phyloP scores from a whole-genome alignment of 176 grass and related monocot species.

The Oryza officinalis region DNA sequence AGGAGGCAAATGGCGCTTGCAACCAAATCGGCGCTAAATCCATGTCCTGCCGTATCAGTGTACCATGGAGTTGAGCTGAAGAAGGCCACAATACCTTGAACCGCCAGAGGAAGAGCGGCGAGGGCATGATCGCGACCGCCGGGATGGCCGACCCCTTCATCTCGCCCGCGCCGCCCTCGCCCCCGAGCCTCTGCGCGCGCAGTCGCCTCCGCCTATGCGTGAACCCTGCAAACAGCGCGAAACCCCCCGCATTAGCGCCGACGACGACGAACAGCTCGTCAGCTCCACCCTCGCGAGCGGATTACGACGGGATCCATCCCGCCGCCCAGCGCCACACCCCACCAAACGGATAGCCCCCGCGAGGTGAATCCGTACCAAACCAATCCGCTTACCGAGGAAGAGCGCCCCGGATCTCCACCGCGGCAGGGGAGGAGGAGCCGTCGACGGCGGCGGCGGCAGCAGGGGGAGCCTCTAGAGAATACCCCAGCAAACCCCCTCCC shows the following conservation, averaged over 20 bases:
- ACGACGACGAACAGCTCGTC: neutral
- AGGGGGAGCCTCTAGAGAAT: neutral
- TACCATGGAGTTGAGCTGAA: neutral
- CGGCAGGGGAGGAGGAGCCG: neutral
- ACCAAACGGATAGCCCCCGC: neutral
- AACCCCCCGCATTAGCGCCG: neutral
- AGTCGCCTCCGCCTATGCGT: constrained; percentile 5
- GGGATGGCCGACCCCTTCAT: constrained; percentile 75
- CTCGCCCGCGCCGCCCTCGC: constrained; percentile 24
- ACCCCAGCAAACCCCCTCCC: neutral
- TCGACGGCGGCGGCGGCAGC: neutral
- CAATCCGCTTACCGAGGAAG: constrained; percentile 9
- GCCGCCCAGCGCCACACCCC: neutral
- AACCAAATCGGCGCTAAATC: neutral
- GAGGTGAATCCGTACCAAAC: neutral
- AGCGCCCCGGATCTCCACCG: neutral
- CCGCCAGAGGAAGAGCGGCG: constrained; percentile 86
- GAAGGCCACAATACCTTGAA: constrained; percentile 61
- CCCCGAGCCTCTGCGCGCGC: neutral
- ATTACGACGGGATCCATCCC: neutral
- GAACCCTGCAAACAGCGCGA: neutral
- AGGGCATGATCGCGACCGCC: constrained; percentile 68
- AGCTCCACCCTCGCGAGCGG: neutral
- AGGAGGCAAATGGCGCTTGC: neutral
- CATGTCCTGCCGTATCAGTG: neutral